Base-by-base conservation (phyloP, 352 stramenopile species). In the Phytophthora agathidicida region DNA sequence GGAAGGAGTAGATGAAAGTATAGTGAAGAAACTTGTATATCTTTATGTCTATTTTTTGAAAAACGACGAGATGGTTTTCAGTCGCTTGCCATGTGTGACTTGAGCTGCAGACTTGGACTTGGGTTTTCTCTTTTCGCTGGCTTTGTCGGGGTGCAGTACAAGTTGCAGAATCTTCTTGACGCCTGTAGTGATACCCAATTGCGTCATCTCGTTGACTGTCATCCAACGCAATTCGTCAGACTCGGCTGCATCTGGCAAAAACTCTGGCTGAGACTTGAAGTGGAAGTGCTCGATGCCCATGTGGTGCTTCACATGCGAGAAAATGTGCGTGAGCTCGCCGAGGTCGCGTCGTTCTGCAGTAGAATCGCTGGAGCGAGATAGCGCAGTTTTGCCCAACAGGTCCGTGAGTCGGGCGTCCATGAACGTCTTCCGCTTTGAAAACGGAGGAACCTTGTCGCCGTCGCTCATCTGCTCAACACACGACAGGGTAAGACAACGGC, bases 271-370 rank as follows among this genome's bases (percentile, higher is more conserved):
- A 8, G 42, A 45, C 6, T 59, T 43, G 37, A 93, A 88, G 54
- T 93, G 83, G 17, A 96, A 8, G 47, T 94, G 83, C 60, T 96
- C 85, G 23, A 97, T 71, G 46, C 88, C 83, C 89, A 97, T 97
- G 69, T 95, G 76, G 31, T 97, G 89, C 72, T 93, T 94, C 10
- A 96, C 76, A 36, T 97, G 89, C 7, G 89, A 97, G 57, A 97
- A 97, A n/a, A 97, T 77, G 65, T 97, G 89, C 10, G 79, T 75
- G 27, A 96, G 72, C 9, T 92, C 76, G 28, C 85, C 83, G 2
- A 92, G 33, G 36, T 96, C 83, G 33, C 66, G 56, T 9, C 84
- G 79, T 28, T 82, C 31, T 20, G 60, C 23, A 1, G 51, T 65
- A 8, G 41, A 58, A 31, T 77, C 71, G 19, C 47, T 46, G 0